Evolutionary conservation across 805 yeast species (phyloP), one percentile per base, ranked within the genome.

Genomic region (Cyberlindnera xylosilytica): DNA sequence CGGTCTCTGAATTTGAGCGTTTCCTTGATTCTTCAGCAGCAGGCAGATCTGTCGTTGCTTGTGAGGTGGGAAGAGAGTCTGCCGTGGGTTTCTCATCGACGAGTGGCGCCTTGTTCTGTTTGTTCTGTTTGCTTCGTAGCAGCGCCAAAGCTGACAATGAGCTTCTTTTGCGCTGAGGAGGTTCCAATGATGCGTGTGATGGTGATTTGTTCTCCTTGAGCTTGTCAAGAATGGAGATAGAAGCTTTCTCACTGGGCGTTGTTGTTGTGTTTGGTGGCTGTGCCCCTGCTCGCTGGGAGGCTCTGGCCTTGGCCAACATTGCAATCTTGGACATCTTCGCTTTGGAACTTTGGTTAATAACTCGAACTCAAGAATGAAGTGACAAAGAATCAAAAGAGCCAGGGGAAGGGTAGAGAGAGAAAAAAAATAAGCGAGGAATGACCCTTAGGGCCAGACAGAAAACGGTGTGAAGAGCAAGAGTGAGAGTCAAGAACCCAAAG

Each of bases 271-370:
- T 30, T 19, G 36, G 4, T 20, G 27, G 3, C 16, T 18, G n/a
- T 4, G 43, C 20, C 32, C 10, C 24, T 22, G 24, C n/a, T 26
- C 48, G 38, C 20, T 54, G 44, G 3, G 44, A 16, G 2, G 56
- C 55, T 34, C 58, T 45, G 19, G 54, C 52, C 41, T 53, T 55
- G 6, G 58, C 57, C 38, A 55, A 38, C 8, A 46, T 45, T 11
- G 53, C 52, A 6, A 56, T 49, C 32, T 54, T 56, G 8, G 58
- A 54, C 37, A 54, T 27, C 30, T 34, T 42, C 16, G 29, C 41
- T 35, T 33, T 12, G 12, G 35, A 27, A 23, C 26, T 34, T 19
- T 32, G 48, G 40, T 44, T 42, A 47, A 41, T 44, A 42, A 36
- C 41, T 37, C 36, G 13, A 13, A 16, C 20, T 44, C 49, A 11